These are phyloP conservation scores for Ramaria rubella DNA, from an alignment of 768 basidiomycete genomes.

Conservation along the genomic window DNA sequence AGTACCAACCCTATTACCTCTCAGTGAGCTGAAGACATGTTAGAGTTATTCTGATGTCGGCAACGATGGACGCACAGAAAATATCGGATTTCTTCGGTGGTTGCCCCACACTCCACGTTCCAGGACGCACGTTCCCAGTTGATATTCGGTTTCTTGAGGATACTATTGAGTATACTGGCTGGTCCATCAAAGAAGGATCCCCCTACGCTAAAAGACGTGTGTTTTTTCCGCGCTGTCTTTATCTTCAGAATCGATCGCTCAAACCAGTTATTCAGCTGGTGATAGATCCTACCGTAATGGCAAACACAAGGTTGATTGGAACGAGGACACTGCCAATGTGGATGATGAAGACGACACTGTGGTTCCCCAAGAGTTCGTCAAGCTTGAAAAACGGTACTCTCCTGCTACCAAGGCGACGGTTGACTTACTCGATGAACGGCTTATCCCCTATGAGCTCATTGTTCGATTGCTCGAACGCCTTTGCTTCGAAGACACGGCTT, in stretches of 20 bases:
- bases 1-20: conserved; percentile 14
- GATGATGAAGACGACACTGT: conserved; percentile 54
- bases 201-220: conserved; percentile 70
- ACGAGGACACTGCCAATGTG: conserved; percentile 65
- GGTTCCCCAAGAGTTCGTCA: conserved; percentile 37
- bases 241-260: not conserved
- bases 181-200: conserved; percentile 74
- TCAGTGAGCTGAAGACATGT: conserved; percentile 4
- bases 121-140: conserved; percentile 93
- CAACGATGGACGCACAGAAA: conserved; percentile 88
- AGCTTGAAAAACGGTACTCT: conserved; percentile 78
- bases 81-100: conserved; percentile 84
- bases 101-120: conserved; percentile 75
- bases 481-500: conserved; percentile 58
- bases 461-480: conserved; percentile 73
- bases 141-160: conserved; percentile 83
- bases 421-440: conserved; percentile 78
- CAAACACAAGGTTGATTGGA: conserved; percentile 68
- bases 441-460: conserved; percentile 90
- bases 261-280: conserved; percentile 36
- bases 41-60: conserved; percentile 94
- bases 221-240: conserved; percentile 19
- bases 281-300: conserved; percentile 54
- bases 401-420: conserved; percentile 65
- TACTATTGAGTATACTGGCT: conserved; percentile 73